Base-by-base conservation (phyloP, 805 yeast genomes). In the Candida methanosorbosa region DNA sequence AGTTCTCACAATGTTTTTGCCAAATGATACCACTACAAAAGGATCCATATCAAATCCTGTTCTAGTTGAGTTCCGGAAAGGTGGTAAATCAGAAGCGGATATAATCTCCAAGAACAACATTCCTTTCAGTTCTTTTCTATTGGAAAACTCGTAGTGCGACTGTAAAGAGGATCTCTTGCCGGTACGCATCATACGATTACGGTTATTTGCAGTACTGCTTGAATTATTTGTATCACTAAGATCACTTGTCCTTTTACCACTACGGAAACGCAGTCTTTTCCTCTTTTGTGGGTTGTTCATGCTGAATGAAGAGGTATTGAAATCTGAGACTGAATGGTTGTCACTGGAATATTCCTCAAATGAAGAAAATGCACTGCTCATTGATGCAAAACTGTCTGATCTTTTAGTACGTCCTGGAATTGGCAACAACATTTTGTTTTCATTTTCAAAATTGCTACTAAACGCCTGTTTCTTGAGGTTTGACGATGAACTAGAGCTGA, bases 31-130 rank as follows among this genome's bases (percentile, higher is more conserved):
- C 15, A 90, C 86, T 3, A 90, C 90, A 59, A 90, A 92, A 2
- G 97, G 97, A 52, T 92, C 98, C 94, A 92, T 85, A 56, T 87
- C 95, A 50, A 18, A 90, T 1, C 88, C 79, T 17, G 85, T 74
- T 9, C 87, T 64, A 1, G 83, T 75, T 13, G 83, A 61, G 43
- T 81, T 79, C 27, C 70, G 69, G 35, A 79, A 66, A 0, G 94
- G 84, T 1, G 98, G 98, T 25, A 90, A 62, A 38, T 80, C 86
- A 2, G 73, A 61, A 9, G 90, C 86, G 1, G 81, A 72, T 3
- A 75, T 69, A 16, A 90, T 73, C 42, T 88, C 94, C 24, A 90
- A 50, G 46, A 81, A 84, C 4, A 83, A 56, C 7, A 88, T 81
- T 2, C 97, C 98, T 20, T 59, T 51, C 8, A 72, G 67, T 17